Evolutionary conservation across 345 rosid genomes (phyloP).

Genomic region (Hibiscus trionum): DNA sequence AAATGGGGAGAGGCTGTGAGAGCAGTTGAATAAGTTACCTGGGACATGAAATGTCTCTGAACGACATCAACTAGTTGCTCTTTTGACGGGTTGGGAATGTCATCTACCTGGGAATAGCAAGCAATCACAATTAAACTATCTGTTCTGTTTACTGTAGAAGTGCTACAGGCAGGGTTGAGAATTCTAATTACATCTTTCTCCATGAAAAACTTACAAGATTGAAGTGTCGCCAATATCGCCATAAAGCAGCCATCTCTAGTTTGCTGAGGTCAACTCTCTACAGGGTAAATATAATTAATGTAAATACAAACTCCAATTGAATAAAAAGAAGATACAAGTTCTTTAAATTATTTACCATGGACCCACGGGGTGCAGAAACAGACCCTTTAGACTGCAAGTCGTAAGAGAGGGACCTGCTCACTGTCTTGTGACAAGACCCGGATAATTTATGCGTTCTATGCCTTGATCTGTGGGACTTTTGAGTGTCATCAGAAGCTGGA

Average conservation of each 20-base stretch:
- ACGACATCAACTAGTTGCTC: slow-evolving; percentile 76
- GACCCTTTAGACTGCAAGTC: slow-evolving; percentile 80
- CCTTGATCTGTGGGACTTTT: slow-evolving; percentile 77
- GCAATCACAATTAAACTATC: neutral
- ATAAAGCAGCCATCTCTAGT: slow-evolving; percentile 77
- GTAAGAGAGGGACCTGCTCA: slow-evolving; percentile 65
- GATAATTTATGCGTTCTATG: slow-evolving; percentile 60
- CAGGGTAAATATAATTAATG: slow-evolving; percentile 4
- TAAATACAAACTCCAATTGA: neutral
- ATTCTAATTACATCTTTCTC: neutral
- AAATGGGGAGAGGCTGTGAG: neutral
- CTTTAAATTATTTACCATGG: slow-evolving; percentile 34
- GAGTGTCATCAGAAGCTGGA: slow-evolving; percentile 74
- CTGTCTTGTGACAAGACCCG: slow-evolving; percentile 64
- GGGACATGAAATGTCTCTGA: slow-evolving; percentile 91
- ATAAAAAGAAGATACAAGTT: neutral
- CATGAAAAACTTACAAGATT: slow-evolving; percentile 58
- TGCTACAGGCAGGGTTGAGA: neutral
- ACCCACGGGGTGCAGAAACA: slow-evolving; percentile 40
- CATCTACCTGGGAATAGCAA: slow-evolving; percentile 48
- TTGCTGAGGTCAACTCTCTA: slow-evolving; percentile 90
- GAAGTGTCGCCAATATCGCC: slow-evolving; percentile 85
- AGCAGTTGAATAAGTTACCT: slow-evolving; percentile 36
- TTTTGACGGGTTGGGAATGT: slow-evolving; percentile 71
- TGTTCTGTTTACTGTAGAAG: neutral